A percentile compares a stretch with the other conserved stretches of the same genome.
phyloP scores from a whole-genome alignment of 768 basidiomycete genomes.

The Collybia nuda region DNA sequence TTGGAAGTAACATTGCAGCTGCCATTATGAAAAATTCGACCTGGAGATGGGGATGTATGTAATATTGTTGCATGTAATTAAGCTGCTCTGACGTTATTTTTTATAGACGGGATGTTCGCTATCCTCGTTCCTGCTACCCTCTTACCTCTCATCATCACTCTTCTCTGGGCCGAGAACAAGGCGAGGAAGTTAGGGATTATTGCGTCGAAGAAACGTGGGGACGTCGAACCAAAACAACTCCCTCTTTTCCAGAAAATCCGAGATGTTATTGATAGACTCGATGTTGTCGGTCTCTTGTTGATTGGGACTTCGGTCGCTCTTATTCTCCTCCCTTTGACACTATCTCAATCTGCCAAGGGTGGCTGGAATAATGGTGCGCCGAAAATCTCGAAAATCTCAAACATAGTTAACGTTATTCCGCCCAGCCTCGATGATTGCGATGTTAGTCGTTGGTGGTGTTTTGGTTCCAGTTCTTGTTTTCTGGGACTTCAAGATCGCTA shows the following conservation, averaged over 20 bases:
- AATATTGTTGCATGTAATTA: slow-evolving; percentile 1
- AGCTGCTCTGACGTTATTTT: slow-evolving; percentile 1
- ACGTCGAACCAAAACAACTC: neutral
- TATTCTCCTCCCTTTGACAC: slow-evolving; percentile 56
- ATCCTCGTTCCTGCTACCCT: slow-evolving; percentile 53
- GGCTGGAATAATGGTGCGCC: slow-evolving; percentile 49
- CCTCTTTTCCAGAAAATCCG: slow-evolving; percentile 19
- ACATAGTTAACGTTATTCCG: neutral
- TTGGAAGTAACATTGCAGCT: slow-evolving; percentile 63
- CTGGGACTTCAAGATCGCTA: slow-evolving; percentile 52
- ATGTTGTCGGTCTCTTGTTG: slow-evolving; percentile 50
- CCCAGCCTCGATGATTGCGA: slow-evolving; percentile 49
- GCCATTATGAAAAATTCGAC: slow-evolving; percentile 38
- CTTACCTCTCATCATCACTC: slow-evolving; percentile 50
- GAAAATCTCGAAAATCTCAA: neutral
- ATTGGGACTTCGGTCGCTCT: slow-evolving; percentile 49
- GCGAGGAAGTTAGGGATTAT: slow-evolving; percentile 36
- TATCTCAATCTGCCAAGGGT: slow-evolving; percentile 36
- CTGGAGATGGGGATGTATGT: slow-evolving; percentile 74
- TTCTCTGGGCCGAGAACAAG: slow-evolving; percentile 54
- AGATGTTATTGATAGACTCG: slow-evolving; percentile 34
- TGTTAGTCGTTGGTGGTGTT: slow-evolving; percentile 47
- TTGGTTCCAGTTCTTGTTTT: slow-evolving; percentile 40
- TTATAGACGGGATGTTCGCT: slow-evolving; percentile 54
- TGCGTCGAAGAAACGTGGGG: neutral